These are phyloP conservation scores for Chaetoceros muelleri DNA, from an alignment of 108 stramenopile genomes.

Conservation along the genomic window DNA sequence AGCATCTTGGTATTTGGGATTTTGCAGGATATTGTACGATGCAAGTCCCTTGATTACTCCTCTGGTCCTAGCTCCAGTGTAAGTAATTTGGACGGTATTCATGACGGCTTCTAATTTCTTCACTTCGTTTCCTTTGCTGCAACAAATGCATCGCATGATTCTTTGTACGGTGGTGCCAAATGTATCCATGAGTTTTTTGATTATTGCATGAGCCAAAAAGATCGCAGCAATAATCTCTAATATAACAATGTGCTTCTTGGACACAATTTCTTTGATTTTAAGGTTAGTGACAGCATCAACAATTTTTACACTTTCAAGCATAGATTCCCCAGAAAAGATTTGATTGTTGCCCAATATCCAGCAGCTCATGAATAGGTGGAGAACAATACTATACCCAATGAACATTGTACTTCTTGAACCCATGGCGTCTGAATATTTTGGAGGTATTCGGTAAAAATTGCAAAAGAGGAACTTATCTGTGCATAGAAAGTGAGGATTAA, in stretches of 20 bases:
- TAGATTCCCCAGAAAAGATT: conserved; percentile 28
- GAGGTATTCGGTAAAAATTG: conserved; percentile 63
- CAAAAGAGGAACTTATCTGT: conserved; percentile 69
- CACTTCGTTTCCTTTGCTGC: conserved; percentile 20
- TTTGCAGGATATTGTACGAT: conserved; percentile 41
- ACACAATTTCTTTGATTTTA: conserved; percentile 8
- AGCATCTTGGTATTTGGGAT: conserved; percentile 32
- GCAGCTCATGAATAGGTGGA: conserved; percentile 33
- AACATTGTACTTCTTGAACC: conserved; percentile 26
- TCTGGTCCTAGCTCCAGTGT: conserved; percentile 29
- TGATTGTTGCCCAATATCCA: conserved; percentile 37
- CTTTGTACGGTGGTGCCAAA: conserved; percentile 18
- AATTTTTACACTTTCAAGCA: conserved; percentile 10
- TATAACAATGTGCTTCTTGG: conserved; percentile 33
- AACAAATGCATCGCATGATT: conserved; percentile 24
- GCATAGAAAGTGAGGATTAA: not conserved
- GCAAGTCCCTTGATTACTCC: conserved; percentile 39
- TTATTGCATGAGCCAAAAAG: conserved; percentile 8
- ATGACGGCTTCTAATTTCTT: conserved; percentile 20
- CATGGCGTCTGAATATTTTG: conserved; percentile 40
- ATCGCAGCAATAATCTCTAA: conserved; percentile 15
- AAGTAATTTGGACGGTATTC: conserved; percentile 39
- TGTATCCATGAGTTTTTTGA: conserved; percentile 16
- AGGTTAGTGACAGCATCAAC: not conserved
- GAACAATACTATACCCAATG: conserved; percentile 23